Conservation (phyloP, 768 basidiomycete genomes). For the Russula vinacea region DNA sequence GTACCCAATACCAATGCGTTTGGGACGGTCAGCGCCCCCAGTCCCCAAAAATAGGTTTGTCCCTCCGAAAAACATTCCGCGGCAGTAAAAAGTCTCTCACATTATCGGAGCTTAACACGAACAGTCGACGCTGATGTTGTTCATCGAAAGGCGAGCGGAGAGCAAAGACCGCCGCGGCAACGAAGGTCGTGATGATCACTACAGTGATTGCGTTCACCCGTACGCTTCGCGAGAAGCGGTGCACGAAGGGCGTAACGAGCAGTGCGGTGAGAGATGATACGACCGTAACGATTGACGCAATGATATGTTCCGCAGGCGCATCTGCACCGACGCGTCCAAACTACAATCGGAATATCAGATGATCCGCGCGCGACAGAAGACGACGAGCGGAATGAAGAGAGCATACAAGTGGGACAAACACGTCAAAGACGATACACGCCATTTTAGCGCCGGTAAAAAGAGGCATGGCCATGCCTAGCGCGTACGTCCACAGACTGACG, state of each 20-base stretch:
- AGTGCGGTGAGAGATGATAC: constrained; percentile 58
- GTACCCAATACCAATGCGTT: constrained; percentile 3
- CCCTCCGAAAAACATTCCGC: no score
- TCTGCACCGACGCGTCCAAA: constrained; percentile 80
- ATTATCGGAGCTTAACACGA: constrained; percentile 81
- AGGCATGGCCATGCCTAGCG: constrained; percentile 54
- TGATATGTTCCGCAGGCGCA: constrained; percentile 84
- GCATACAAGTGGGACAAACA: constrained; percentile 85
- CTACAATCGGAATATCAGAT: constrained; percentile 37
- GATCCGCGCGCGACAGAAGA: not conserved
- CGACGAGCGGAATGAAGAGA: not conserved
- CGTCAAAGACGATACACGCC: constrained; percentile 62
- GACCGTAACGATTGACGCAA: constrained; percentile 69
- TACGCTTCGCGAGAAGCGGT: constrained; percentile 54
- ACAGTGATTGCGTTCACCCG: constrained; percentile 45
- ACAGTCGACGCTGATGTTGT: constrained; percentile 85
- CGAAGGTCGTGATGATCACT: constrained; percentile 46
- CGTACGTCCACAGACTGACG: constrained; percentile 62
- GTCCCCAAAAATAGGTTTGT: not conserved
- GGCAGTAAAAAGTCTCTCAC: constrained; percentile 43
- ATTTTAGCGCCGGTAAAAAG: constrained; percentile 58
- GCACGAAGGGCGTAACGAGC: constrained; percentile 64
- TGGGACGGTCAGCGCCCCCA: constrained; percentile 1
- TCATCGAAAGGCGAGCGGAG: constrained; percentile 65
- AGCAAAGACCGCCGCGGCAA: constrained; percentile 60